Evolutionary conservation across 2,329 filamentous ascomycete genomes (phyloP).

Genomic region (Rugonectria rugulosa): DNA sequence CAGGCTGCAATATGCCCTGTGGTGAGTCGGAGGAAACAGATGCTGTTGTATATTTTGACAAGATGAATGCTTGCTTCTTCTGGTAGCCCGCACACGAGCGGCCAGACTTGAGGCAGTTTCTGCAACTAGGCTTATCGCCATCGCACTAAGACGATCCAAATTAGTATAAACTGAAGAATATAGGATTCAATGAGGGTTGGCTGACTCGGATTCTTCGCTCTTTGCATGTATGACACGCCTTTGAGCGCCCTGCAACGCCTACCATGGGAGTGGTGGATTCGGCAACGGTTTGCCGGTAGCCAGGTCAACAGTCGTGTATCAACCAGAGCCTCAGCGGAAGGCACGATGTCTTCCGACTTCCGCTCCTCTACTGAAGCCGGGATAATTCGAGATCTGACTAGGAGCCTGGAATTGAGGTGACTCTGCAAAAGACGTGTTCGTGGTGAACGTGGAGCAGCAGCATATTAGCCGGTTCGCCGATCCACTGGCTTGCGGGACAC

Average conservation of each 20-base stretch:
- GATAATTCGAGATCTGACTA: no score
- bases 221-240: constrained; percentile 19
- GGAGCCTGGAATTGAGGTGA: no score
- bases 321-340: no score
- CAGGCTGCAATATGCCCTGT: not conserved
- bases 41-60: not conserved
- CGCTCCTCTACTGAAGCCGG: no score
- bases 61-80: constrained; percentile 14
- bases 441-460: no score
- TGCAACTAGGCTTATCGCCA: constrained; percentile 14
- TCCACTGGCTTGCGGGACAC: not conserved
- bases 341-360: no score
- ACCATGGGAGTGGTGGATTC: not conserved
- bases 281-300: not conserved
- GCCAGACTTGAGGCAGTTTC: constrained; percentile 10
- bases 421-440: no score
- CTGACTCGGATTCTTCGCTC: constrained; percentile 12
- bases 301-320: no score
- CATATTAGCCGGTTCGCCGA: no score
- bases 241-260: constrained; percentile 19
- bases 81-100: constrained; percentile 16
- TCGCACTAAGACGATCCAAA: not conserved
- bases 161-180: not conserved
- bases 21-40: not conserved
- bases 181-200: not conserved